phyloP scores from a whole-genome alignment of 2,329 filamentous ascomycete genomes.

The Aureobasidium sp. region DNA sequence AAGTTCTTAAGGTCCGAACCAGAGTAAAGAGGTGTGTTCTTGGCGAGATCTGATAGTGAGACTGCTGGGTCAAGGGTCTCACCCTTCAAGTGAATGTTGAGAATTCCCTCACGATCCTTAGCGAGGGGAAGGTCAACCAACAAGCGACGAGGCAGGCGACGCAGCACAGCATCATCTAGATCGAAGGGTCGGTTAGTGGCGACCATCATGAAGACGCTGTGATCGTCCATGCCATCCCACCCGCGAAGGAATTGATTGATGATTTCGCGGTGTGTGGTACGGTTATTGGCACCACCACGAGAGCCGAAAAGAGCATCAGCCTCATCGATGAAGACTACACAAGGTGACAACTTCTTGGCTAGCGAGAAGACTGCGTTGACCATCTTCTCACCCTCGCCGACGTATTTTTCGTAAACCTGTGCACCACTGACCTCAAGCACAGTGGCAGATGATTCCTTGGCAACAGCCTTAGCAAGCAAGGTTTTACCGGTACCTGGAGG shows the following conservation, averaged over 20 bases:
- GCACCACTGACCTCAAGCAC: constrained; percentile 81
- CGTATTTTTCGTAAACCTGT: constrained; percentile 92
- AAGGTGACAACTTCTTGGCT: constrained; percentile 77
- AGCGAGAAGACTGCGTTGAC: constrained; percentile 85
- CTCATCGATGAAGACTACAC: constrained; percentile 95
- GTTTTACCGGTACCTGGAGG: constrained; percentile 88
- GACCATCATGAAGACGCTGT: constrained; percentile 91
- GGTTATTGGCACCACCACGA: constrained; percentile 57
- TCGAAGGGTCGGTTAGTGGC: constrained; percentile 95
- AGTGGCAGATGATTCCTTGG: constrained; percentile 59
- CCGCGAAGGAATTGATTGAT: constrained; percentile 96
- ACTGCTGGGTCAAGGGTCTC: constrained; percentile 58
- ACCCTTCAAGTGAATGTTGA: constrained; percentile 63
- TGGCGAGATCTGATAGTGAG: constrained; percentile 55
- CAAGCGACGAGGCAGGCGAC: constrained; percentile 65
- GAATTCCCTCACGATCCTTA: constrained; percentile 59
- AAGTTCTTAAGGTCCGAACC: constrained; percentile 80
- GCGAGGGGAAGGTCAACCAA: constrained; percentile 66
- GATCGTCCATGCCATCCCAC: constrained; percentile 84
- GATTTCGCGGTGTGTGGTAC: constrained; percentile 72
- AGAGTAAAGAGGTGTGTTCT: constrained; percentile 68
- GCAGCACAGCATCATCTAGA: constrained; percentile 77
- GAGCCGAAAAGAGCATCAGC: constrained; percentile 86
- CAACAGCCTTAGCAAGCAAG: constrained; percentile 61
- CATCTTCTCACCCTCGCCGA: constrained; percentile 94